Conservation (phyloP, 169 alveolate genomes). For the Eimeria necatrix region DNA sequence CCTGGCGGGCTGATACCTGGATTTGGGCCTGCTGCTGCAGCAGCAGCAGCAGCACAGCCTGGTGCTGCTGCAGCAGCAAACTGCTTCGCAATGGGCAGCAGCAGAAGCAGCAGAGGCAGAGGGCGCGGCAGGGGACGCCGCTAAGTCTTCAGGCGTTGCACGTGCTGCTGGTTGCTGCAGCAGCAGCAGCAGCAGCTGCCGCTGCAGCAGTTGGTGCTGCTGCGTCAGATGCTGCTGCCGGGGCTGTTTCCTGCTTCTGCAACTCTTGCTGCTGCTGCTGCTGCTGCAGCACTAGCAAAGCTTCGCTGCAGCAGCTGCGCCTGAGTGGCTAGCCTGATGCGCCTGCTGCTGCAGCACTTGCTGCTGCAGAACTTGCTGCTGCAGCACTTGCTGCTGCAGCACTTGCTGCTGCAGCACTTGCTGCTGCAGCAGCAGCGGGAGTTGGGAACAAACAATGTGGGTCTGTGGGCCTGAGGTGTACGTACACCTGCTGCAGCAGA, state of each 20-base stretch:
- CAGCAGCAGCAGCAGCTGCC: no score
- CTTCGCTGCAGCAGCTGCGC: no score
- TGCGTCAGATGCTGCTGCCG: no score
- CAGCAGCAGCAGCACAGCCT: neutral
- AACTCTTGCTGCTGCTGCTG: neutral
- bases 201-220: no score
- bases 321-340: no score
- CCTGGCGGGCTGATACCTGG: neutral
- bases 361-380: no score
- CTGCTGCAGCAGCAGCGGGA: neutral
- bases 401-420: neutral
- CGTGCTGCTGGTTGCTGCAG: no score
- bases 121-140: neutral
- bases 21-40: neutral
- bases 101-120: neutral
- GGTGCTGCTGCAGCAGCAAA: neutral
- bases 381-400: neutral
- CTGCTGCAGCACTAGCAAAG: no score
- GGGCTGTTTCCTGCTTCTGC: neutral
- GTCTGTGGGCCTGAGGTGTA: neutral
- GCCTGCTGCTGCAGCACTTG: no score
- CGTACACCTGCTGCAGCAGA: neutral
- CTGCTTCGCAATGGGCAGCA: no score
- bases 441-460: neutral
- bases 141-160: neutral